Conservation (phyloP, 345 rosid species). For the Fremontodendron californicum region DNA sequence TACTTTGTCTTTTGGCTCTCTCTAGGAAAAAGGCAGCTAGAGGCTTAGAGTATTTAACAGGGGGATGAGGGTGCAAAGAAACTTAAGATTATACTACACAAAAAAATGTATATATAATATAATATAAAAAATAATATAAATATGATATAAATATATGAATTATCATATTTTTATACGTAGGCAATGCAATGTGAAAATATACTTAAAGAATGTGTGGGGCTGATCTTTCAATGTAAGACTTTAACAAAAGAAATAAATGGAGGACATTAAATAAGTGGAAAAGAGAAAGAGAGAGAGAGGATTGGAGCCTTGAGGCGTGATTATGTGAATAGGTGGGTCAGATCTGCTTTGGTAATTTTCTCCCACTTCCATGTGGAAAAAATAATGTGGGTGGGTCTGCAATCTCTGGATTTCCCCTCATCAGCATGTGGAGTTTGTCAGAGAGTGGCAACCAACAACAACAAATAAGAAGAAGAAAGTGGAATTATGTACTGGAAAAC, state of each 20-base stretch:
- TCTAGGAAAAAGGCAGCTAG: conserved; percentile 29
- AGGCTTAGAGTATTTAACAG: conserved; percentile 20
- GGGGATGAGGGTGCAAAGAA: too few relatives aligned
- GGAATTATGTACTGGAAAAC: too few relatives aligned
- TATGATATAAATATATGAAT: too few relatives aligned
- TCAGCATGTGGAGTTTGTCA: not conserved
- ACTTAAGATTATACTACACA: too few relatives aligned
- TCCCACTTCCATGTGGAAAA: not conserved
- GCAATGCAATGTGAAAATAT: conserved; percentile 22
- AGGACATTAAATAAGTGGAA: too few relatives aligned
- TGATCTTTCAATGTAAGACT: not conserved
- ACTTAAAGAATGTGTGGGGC: conserved; percentile 5
- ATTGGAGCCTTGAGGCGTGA: too few relatives aligned
- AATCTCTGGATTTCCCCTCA: not conserved
- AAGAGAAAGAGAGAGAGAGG: too few relatives aligned
- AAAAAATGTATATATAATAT: too few relatives aligned
- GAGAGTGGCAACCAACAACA: not conserved
- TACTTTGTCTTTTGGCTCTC: conserved; percentile 45
- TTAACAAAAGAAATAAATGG: not conserved
- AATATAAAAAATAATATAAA: too few relatives aligned
- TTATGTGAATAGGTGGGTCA: conserved; percentile 2
- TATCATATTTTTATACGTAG: too few relatives aligned
- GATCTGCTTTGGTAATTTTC: too few relatives aligned
- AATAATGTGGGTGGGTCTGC: not conserved
- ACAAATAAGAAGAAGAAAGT: too few relatives aligned